These are phyloP conservation scores for Podosphaera fusca DNA, from an alignment of 2,329 filamentous ascomycete genomes.

Conservation along the genomic window DNA sequence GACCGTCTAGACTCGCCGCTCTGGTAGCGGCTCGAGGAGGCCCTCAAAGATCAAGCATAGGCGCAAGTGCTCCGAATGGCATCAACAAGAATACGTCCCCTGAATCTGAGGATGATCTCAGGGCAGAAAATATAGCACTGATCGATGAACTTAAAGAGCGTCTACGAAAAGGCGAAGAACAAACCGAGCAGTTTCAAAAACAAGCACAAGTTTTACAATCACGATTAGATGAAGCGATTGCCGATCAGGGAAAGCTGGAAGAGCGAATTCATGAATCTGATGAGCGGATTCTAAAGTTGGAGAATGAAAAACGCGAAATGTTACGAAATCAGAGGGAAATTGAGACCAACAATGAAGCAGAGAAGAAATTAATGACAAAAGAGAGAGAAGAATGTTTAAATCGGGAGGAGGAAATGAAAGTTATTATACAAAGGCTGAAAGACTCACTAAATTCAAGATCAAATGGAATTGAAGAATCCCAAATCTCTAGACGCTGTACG, in stretches of 20 bases:
- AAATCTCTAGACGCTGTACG: constrained; percentile 34
- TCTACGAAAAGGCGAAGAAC: constrained; percentile 55
- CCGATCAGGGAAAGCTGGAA: constrained; percentile 69
- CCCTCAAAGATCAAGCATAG: constrained; percentile 31
- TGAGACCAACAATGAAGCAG: constrained; percentile 78
- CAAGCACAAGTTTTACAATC: constrained; percentile 68
- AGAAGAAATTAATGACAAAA: constrained; percentile 65
- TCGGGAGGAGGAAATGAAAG: constrained; percentile 74
- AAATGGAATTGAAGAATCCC: constrained; percentile 32
- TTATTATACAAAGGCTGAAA: constrained; percentile 76
- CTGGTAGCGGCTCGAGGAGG: constrained; percentile 53
- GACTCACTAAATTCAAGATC: constrained; percentile 57
- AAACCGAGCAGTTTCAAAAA: constrained; percentile 59
- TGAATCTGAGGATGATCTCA: constrained; percentile 44
- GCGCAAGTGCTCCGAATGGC: constrained; percentile 15
- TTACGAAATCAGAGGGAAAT: constrained; percentile 71
- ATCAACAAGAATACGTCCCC: constrained; percentile 16
- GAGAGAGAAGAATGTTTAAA: constrained; percentile 77
- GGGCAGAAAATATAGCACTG: constrained; percentile 55
- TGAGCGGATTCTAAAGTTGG: constrained; percentile 56
- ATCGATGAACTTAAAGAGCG: constrained; percentile 71
- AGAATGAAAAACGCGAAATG: constrained; percentile 66
- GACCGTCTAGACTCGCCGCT: constrained; percentile 40
- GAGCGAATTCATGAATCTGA: constrained; percentile 73
- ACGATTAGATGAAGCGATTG: constrained; percentile 61